These are phyloP conservation scores for Dillenia suffruticosa DNA, from an alignment of 164 flowering plant genomes.

Conservation along the genomic window DNA sequence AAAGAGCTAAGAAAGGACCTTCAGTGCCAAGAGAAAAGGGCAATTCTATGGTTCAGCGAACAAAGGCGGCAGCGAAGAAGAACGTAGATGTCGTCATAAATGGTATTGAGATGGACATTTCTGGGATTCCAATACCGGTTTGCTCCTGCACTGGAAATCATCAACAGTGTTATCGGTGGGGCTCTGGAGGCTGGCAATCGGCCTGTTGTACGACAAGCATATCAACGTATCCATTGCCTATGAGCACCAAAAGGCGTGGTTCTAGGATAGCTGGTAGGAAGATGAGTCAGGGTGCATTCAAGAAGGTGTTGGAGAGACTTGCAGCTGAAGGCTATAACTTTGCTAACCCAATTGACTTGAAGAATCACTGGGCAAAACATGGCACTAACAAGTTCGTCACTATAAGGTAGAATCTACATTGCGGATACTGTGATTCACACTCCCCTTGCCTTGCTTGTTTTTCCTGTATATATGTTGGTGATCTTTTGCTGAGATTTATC, in stretches of 20 bases:
- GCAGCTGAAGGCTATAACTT: conserved; percentile 22
- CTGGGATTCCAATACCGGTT: conserved; percentile 17
- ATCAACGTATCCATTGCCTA: conserved; percentile 21
- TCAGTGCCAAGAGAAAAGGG: conserved; percentile 1
- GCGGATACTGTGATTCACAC: neutral
- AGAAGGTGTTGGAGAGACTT: conserved; percentile 18
- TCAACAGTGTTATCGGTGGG: conserved; percentile 27
- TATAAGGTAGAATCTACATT: conserved; percentile 14
- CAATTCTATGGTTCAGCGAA: conserved; percentile 8
- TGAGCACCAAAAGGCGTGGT: conserved; percentile 18
- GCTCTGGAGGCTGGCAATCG: conserved; percentile 28
- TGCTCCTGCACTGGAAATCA: conserved; percentile 21
- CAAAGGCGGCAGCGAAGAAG: conserved; percentile 10
- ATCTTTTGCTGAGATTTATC: neutral
- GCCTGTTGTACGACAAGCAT: conserved; percentile 22
- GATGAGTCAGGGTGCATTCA: conserved; percentile 22
- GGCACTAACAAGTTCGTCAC: conserved; percentile 23
- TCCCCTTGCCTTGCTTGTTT: conserved; percentile 5
- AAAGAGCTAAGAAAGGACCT: conserved; percentile 11
- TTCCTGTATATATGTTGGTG: conserved; percentile 2
- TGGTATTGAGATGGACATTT: conserved; percentile 20
- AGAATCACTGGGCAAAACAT: conserved; percentile 25
- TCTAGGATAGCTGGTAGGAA: conserved; percentile 22
- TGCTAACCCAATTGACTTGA: conserved; percentile 18
- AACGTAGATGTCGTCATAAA: conserved; percentile 14